These are phyloP conservation scores for Domatiomyces catenatus DNA, from an alignment of 2,329 filamentous ascomycete genomes.

Conservation along the genomic window DNA sequence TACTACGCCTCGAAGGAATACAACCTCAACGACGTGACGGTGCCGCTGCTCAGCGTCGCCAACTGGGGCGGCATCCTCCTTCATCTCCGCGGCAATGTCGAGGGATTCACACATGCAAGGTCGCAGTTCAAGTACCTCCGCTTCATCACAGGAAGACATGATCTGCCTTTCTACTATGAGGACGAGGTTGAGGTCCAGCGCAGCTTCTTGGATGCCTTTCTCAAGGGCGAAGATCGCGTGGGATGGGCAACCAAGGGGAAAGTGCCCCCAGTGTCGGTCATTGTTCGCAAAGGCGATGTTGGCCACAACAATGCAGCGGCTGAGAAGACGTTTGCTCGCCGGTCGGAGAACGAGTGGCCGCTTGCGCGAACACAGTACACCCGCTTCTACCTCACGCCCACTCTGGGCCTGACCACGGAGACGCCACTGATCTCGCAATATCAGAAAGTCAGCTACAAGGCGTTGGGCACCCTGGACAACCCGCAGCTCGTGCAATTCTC, in stretches of 20 bases:
- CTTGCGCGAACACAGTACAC: conserved; percentile 50
- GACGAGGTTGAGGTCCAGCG: conserved; percentile 53
- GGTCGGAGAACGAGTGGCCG: conserved; percentile 50
- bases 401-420: conserved; percentile 26
- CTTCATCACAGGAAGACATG: conserved; percentile 55
- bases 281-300: conserved; percentile 49
- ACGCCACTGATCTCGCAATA: conserved; percentile 19
- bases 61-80: conserved; percentile 58
- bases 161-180: conserved; percentile 56
- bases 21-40: conserved; percentile 47
- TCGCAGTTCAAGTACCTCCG: conserved; percentile 54
- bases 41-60: conserved; percentile 49
- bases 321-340: conserved; percentile 40
- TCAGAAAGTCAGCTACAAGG: conserved; percentile 40
- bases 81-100: conserved; percentile 52
- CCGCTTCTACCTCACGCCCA: conserved; percentile 42
- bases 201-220: conserved; percentile 54
- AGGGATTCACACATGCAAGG: conserved; percentile 45
- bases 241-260: conserved; percentile 27
- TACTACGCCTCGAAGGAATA: conserved; percentile 54
- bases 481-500: conserved; percentile 43
- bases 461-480: conserved; percentile 42
- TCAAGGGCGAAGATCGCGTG: conserved; percentile 48
- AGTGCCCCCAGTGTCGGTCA: conserved; percentile 40
- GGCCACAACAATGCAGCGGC: conserved; percentile 49